Percentiles rank a stretch among this genome's conserved stretches.
Evolutionary conservation across 495 filamentous ascomycete species (phyloP).

Genomic region (Letharia columbiana): DNA sequence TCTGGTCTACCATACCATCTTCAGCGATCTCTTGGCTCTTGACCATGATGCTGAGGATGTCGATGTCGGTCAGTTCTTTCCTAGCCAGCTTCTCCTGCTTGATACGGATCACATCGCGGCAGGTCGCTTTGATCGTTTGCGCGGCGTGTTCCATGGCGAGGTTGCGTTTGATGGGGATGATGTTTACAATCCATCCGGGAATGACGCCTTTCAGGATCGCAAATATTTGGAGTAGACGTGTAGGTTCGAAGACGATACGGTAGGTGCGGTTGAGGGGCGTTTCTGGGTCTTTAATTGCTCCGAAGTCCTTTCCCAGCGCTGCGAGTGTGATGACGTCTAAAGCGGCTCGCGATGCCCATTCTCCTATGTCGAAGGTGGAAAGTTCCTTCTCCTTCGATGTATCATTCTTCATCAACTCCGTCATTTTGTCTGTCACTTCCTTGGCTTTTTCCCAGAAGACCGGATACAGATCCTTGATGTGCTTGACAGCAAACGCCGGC

Average conservation of each 20-base stretch:
- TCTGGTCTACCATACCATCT: constrained; percentile 59
- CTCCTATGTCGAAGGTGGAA: constrained; percentile 42
- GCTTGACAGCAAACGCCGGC: constrained; percentile 62
- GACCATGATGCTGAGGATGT: constrained; percentile 49
- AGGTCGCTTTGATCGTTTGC: neutral
- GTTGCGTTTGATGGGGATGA: neutral
- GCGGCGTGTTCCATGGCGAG: neutral
- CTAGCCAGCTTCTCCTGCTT: neutral
- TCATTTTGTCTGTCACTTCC: neutral
- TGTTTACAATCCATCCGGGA: neutral
- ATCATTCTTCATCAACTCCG: neutral
- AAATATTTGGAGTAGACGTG: neutral
- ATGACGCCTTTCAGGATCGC: neutral
- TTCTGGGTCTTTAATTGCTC: constrained; percentile 36
- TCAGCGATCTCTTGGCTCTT: constrained; percentile 55
- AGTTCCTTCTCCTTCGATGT: neutral
- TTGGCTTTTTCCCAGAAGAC: constrained; percentile 56
- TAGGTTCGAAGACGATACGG: neutral
- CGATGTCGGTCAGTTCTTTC: neutral
- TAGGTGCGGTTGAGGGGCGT: neutral
- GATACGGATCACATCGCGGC: neutral
- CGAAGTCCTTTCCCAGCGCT: constrained; percentile 62
- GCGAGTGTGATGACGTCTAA: constrained; percentile 69
- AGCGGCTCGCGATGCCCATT: constrained; percentile 46
- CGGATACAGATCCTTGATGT: constrained; percentile 64